phyloP scores from a whole-genome alignment of 2,329 filamentous ascomycete species.

The Myotisia sp. region DNA sequence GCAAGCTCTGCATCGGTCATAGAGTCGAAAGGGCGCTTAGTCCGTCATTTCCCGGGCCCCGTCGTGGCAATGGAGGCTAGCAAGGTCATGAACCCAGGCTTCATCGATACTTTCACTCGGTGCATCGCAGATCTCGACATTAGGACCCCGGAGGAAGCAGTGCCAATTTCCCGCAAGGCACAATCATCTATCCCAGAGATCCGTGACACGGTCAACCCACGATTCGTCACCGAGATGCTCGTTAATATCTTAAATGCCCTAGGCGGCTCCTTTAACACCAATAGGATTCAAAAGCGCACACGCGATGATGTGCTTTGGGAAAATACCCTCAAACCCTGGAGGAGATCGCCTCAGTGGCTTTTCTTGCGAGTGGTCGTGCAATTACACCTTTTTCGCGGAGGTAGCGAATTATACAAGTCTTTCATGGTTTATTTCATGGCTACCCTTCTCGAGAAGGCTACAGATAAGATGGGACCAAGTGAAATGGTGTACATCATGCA shows the following conservation, averaged over 20 bases:
- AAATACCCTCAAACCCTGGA: conserved; percentile 29
- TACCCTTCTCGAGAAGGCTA: conserved; percentile 19
- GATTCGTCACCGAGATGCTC: conserved; percentile 38
- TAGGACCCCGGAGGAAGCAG: background rate
- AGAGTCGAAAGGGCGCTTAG: conserved; percentile 23
- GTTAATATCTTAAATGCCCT: conserved; percentile 30
- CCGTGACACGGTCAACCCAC: conserved; percentile 36
- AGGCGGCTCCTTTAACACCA: conserved; percentile 18
- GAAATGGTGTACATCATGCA: conserved; percentile 27
- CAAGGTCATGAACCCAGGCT: background rate
- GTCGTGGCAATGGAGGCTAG: background rate
- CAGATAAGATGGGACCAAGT: background rate
- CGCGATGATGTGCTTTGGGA: conserved; percentile 39
- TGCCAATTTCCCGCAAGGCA: conserved; percentile 12
- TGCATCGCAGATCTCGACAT: background rate
- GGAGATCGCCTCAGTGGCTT: conserved; percentile 40
- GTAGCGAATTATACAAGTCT: conserved; percentile 31
- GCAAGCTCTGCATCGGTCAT: conserved; percentile 26
- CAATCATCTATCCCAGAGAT: conserved; percentile 21
- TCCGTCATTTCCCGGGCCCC: conserved; percentile 31
- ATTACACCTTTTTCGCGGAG: background rate
- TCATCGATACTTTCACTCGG: background rate
- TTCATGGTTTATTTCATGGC: conserved; percentile 38
- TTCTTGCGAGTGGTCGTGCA: conserved; percentile 40
- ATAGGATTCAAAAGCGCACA: conserved; percentile 35